Base-by-base conservation (phyloP, 2,329 filamentous ascomycete genomes). In the Colletotrichum gloeosporioides region DNA sequence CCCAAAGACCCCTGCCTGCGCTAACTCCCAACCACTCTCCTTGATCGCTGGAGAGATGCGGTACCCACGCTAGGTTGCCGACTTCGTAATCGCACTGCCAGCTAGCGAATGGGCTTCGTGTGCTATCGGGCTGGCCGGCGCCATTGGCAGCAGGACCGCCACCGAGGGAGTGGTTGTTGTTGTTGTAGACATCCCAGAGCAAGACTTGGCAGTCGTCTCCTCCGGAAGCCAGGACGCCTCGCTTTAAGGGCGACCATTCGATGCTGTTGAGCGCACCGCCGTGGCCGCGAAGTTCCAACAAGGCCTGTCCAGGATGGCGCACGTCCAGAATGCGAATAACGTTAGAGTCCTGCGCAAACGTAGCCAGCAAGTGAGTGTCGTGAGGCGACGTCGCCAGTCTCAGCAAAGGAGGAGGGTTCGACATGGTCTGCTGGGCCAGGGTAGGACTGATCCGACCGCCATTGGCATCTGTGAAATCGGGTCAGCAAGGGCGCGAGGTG, bases 241-340 rank as follows among this genome's bases (percentile, higher is more conserved):
- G 91, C 75, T 96, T 92, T 71, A 92, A 91, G 0, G 96, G 96
- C 10, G 95, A 98, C 97, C 97, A 99, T 86, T 99, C 97, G 75
- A 99, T 94, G 81, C 95, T 97, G 86, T 98, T 99, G 73, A 99
- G 91, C 9, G 95, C 86, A 6, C 95, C 94, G 27, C 92, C 92
- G 82, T 99, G 96, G 27, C 97, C 97, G 64, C 95, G 95, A 49
- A 99, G 92, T 84, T 99, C 97, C 31, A 99, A 91, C 6, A 99
- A 90, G 4, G 97, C 97, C 85, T 98, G 97, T 8, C 97, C 97
- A 0, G 97, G 97, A 85, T 99, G 97, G 65, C 97, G 94, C 4
- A 99, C 96, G 82, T 99, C 97, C 34, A 99, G 92, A 71, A 99
- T 98, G 64, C 97, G 95, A 82, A 99, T 96, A 39, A 98, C 88